Percentiles rank a stretch among this genome's conserved stretches.
These are phyloP conservation scores for Bretziella fagacearum DNA, from an alignment of 2,329 filamentous ascomycete genomes.

Conservation along the genomic window DNA sequence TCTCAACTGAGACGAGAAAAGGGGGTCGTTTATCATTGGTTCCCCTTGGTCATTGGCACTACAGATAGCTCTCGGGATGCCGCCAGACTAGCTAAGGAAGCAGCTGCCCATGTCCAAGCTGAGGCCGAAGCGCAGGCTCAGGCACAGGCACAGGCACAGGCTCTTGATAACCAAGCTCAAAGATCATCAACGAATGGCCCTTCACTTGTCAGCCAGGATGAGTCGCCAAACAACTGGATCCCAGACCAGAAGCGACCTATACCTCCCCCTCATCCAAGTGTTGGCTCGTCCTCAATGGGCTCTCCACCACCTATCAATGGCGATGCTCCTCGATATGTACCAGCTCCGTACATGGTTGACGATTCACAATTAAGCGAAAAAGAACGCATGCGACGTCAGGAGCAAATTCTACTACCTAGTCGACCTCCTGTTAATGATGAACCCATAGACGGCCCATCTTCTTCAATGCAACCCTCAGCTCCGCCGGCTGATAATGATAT, in stretches of 20 bases:
- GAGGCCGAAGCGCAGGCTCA: slow-evolving; percentile 1
- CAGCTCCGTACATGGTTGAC: slow-evolving; percentile 40
- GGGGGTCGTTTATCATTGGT: slow-evolving; percentile 71
- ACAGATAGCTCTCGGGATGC: slow-evolving; percentile 44
- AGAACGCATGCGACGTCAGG: slow-evolving; percentile 58
- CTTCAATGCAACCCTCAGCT: slow-evolving; percentile 17
- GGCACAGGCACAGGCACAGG: slow-evolving; percentile 5
- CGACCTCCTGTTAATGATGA: slow-evolving; percentile 32
- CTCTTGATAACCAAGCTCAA: not conserved
- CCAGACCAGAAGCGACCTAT: slow-evolving; percentile 11
- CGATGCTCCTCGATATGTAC: slow-evolving; percentile 42
- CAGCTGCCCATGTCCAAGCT: slow-evolving; percentile 17
- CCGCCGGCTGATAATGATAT: slow-evolving; percentile 22
- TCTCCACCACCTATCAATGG: slow-evolving; percentile 31
- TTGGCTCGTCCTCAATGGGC: slow-evolving; percentile 8
- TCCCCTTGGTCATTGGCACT: slow-evolving; percentile 78
- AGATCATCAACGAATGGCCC: not conserved
- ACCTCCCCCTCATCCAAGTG: slow-evolving; percentile 8
- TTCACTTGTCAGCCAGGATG: slow-evolving; percentile 22
- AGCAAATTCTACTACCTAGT: slow-evolving; percentile 66
- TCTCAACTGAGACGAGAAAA: slow-evolving; percentile 75
- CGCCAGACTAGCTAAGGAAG: slow-evolving; percentile 5
- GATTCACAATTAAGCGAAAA: slow-evolving; percentile 62
- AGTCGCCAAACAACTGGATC: slow-evolving; percentile 16
- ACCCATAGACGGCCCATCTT: slow-evolving; percentile 23